phyloP scores from a whole-genome alignment of 306 rosid species.

The Delonix regia region DNA sequence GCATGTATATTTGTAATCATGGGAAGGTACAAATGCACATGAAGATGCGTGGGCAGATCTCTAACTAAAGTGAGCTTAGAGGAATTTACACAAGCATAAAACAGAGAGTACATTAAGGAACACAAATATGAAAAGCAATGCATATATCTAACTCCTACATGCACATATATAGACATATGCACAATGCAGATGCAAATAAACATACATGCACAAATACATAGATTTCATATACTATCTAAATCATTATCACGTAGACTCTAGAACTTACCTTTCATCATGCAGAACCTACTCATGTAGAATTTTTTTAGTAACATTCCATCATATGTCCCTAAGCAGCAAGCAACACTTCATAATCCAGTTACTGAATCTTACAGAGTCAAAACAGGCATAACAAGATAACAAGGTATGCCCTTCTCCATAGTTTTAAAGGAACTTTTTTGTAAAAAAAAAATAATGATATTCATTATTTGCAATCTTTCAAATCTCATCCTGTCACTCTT shows the following conservation, averaged over 20 bases:
- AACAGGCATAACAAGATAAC: background rate
- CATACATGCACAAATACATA: no score
- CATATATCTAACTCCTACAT: background rate
- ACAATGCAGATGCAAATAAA: background rate
- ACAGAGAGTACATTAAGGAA: no score
- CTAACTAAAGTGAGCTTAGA: no score
- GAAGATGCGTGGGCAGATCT: no score
- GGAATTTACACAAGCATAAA: no score
- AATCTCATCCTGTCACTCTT: background rate
- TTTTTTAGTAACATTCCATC: no score
- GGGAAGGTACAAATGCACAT: no score
- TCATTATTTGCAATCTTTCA: background rate
- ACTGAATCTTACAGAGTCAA: background rate
- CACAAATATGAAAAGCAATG: no score
- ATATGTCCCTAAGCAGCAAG: background rate
- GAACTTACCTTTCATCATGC: background rate
- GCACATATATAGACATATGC: background rate
- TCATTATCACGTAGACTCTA: background rate
- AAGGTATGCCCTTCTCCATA: background rate
- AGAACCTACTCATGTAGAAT: background rate
- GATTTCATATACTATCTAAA: no score
- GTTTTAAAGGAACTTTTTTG: background rate
- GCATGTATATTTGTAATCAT: no score
- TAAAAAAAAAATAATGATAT: background rate
- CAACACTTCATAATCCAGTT: background rate